phyloP scores from a whole-genome alignment of 768 basidiomycete species.

The Mycena vitilis region DNA sequence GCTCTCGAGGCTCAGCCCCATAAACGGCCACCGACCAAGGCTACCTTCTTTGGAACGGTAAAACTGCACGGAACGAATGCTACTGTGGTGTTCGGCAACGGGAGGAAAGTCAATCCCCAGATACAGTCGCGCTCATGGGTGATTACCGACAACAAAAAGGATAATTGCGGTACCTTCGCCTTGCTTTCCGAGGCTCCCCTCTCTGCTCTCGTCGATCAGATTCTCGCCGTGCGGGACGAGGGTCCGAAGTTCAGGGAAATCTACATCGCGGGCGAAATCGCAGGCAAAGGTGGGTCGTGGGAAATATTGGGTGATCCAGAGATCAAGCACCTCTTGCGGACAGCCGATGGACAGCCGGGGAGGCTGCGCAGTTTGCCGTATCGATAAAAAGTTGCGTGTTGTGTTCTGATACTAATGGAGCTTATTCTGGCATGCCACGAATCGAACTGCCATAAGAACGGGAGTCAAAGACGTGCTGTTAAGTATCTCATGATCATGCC shows the following conservation, averaged over 20 bases:
- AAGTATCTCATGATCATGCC: too few species aligned
- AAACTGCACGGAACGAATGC: constrained; percentile 40
- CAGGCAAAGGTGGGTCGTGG: constrained; percentile 28
- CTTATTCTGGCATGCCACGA: too few species aligned
- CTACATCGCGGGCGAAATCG: constrained; percentile 36
- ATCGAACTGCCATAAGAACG: too few species aligned
- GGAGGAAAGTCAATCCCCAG: constrained; percentile 17
- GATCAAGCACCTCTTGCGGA: too few species aligned
- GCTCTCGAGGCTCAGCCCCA: neutral
- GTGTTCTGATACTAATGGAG: too few species aligned
- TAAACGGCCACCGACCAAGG: constrained; percentile 28
- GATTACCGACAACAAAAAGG: constrained; percentile 25
- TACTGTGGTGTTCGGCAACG: constrained; percentile 32
- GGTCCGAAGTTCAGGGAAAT: constrained; percentile 28
- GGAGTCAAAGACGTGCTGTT: too few species aligned
- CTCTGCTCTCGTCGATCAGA: constrained; percentile 35
- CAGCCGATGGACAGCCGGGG: too few species aligned
- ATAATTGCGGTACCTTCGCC: constrained; percentile 31
- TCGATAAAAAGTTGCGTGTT: too few species aligned
- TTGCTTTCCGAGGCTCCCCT: constrained; percentile 36
- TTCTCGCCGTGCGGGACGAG: constrained; percentile 30
- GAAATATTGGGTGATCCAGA: too few species aligned
- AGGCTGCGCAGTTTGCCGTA: too few species aligned
- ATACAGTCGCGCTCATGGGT: constrained; percentile 39
- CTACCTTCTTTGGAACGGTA: constrained; percentile 37